A percentile compares a stretch with the other conserved stretches of the same genome.
phyloP scores from a whole-genome alignment of 805 yeast genomes.

The Kuraishia ogatae region DNA sequence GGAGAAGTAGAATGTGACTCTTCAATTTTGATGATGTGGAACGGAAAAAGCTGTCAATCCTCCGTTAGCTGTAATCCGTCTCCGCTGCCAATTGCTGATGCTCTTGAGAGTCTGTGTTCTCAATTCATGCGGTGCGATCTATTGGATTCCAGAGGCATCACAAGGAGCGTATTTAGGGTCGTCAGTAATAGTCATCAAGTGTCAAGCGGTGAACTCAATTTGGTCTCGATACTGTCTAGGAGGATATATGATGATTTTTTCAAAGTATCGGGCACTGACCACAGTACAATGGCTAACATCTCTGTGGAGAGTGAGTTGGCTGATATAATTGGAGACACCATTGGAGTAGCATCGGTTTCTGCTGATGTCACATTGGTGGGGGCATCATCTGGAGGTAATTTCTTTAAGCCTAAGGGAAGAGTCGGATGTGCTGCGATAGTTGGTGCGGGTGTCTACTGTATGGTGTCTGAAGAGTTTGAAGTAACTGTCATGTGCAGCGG shows the following conservation, averaged over 20 bases:
- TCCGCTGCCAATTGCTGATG: not conserved
- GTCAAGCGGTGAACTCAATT: not conserved
- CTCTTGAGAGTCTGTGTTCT: not conserved
- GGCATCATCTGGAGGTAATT: slow-evolving; percentile 46
- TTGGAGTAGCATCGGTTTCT: slow-evolving; percentile 28
- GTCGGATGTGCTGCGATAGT: slow-evolving; percentile 45
- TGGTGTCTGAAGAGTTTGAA: slow-evolving; percentile 11
- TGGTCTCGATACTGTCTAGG: not conserved
- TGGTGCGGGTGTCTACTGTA: slow-evolving; percentile 33
- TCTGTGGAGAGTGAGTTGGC: not conserved
- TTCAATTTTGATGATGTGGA: slow-evolving; percentile 18
- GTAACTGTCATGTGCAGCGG: slow-evolving; percentile 37
- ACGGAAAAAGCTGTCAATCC: not conserved
- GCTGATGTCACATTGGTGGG: slow-evolving; percentile 15
- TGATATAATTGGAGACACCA: slow-evolving; percentile 29
- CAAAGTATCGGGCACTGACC: not conserved
- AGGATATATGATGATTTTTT: not conserved
- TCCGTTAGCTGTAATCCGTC: not conserved
- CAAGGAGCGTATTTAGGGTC: not conserved
- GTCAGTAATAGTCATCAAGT: not conserved
- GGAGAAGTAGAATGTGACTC: slow-evolving; percentile 40
- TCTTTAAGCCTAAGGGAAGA: slow-evolving; percentile 39
- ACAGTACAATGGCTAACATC: not conserved
- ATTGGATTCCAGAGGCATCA: not conserved
- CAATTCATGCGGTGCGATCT: not conserved